Base-by-base conservation (phyloP, 139 green algal species). In the Edaphochlamys debaryana region DNA sequence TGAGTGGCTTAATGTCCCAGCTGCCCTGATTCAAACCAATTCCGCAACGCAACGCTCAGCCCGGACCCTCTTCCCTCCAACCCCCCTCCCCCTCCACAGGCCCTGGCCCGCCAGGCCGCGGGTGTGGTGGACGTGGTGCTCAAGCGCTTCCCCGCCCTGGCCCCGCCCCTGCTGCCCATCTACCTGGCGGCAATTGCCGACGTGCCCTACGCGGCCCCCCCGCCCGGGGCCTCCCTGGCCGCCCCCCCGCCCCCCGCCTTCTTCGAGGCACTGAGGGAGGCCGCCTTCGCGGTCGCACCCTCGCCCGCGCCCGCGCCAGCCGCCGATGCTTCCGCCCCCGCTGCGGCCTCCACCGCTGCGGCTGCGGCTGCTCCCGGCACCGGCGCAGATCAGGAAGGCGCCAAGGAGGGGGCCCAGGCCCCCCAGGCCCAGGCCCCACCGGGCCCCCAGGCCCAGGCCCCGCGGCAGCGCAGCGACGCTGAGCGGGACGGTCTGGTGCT, bases 71-170 rank as follows among this genome's bases (percentile, higher is more conserved):
- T n/a, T n/a, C n/a, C n/a, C n/a, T n/a, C n/a, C n/a, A n/a, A n/a
- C n/a, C n/a, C n/a, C n/a, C n/a, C n/a, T n/a, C n/a, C n/a, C n/a
- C n/a, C n/a, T n/a, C n/a, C n/a, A n/a, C n/a, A n/a, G n/a, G n/a
- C n/a, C n/a, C n/a, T n/a, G n/a, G n/a, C n/a, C n/a, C n/a, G n/a
- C n/a, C n/a, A n/a, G n/a, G 79, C 68, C 3, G 38, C 40, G 41
- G 13, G 30, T 8, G 40, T 36, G 20, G 62, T 96, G 67, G 88
- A 91, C 22, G n/a, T 67, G 3, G 68, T 62, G 38, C 52, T 87
- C 40, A 96, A 95, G 89, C 88, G 91, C n/a, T 95, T 93, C 84
- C 84, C 92, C 25, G 76, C 37, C 30, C 80, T 96, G 42, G 86
- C 79, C 29, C 80, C 82, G 30, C 36, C 71, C 27, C 40, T 82